Percentiles rank a stretch among this genome's conserved stretches.
Conservation (phyloP, 345 rosid genomes). For the Firmiana major region DNA sequence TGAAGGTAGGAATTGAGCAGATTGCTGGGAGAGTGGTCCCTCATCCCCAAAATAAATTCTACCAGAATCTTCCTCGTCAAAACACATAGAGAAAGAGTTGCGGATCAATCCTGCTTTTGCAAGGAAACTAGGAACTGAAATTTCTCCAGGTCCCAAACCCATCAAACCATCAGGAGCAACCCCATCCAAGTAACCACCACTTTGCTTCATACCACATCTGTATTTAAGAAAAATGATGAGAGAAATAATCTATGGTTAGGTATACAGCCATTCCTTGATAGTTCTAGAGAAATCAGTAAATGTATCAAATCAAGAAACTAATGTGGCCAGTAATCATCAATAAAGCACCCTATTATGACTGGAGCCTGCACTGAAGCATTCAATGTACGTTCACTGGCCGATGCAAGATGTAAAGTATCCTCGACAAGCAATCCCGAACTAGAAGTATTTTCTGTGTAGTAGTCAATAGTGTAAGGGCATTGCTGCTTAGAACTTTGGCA, state of each 20-base stretch:
- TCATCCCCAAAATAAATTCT: conserved; percentile 80
- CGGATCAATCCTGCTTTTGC: conserved; percentile 68
- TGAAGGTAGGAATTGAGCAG: conserved; percentile 57
- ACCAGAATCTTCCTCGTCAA: conserved; percentile 75
- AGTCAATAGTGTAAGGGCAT: conserved; percentile 59
- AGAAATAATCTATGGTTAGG: background rate
- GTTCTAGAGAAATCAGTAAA: background rate
- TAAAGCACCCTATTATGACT: conserved; percentile 63
- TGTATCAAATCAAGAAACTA: conserved; percentile 11
- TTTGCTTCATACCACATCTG: conserved; percentile 95
- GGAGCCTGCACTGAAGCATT: conserved; percentile 59
- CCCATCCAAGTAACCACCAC: conserved; percentile 70
- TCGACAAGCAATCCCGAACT: conserved; percentile 81
- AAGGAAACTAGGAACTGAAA: conserved; percentile 78
- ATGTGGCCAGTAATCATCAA: conserved; percentile 3
- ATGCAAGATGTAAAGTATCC: conserved; percentile 63
- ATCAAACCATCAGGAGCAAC: conserved; percentile 88
- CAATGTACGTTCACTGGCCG: conserved; percentile 26
- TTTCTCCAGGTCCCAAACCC: conserved; percentile 80
- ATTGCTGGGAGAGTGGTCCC: conserved; percentile 63
- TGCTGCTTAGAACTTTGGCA: conserved; percentile 63
- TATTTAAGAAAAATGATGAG: conserved; percentile 10
- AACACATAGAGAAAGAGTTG: conserved; percentile 87
- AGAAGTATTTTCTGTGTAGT: conserved; percentile 54
- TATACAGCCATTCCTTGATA: background rate